Evolutionary conservation across 2,329 filamentous ascomycete genomes (phyloP).

Genomic region (Ophiocordyceps camponoti-saundersi): DNA sequence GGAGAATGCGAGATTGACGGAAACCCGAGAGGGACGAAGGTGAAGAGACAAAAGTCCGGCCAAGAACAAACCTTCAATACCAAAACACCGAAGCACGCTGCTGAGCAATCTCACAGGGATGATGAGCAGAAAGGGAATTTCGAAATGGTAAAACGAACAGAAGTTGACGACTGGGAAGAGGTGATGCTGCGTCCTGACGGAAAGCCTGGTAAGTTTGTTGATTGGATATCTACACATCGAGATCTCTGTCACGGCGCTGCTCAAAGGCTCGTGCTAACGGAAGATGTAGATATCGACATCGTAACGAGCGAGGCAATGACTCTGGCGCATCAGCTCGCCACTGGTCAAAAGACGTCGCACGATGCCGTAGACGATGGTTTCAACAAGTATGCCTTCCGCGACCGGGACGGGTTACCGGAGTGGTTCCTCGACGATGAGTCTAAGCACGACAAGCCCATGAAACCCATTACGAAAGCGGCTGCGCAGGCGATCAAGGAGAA

Average conservation of each 20-base stretch:
- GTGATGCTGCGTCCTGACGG: slow-evolving; percentile 44
- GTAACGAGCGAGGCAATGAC: slow-evolving; percentile 99
- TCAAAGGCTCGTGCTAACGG: neutral
- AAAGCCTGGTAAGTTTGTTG: slow-evolving; percentile 1
- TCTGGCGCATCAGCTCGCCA: slow-evolving; percentile 78
- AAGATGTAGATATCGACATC: slow-evolving; percentile 66
- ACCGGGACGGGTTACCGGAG: slow-evolving; percentile 79
- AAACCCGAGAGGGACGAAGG: slow-evolving; percentile 1
- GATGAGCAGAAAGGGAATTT: slow-evolving; percentile 30
- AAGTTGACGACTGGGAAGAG: slow-evolving; percentile 48
- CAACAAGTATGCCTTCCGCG: slow-evolving; percentile 83
- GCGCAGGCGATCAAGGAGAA: slow-evolving; percentile 92
- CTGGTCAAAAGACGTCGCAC: slow-evolving; percentile 60
- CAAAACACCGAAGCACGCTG: neutral
- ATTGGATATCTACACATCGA: neutral
- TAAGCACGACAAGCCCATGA: slow-evolving; percentile 66
- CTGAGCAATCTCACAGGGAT: slow-evolving; percentile 14
- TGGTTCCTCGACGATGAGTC: slow-evolving; percentile 95
- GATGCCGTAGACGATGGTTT: slow-evolving; percentile 83
- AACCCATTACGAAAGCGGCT: slow-evolving; percentile 82
- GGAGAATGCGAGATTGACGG: slow-evolving; percentile 13
- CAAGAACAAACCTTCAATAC: neutral
- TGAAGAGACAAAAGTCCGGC: slow-evolving; percentile 6
- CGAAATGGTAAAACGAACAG: slow-evolving; percentile 40
- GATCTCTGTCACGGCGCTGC: neutral